Percentiles rank a stretch among this genome's conserved stretches.
Conservation (phyloP, 169 alveolate genomes). For the Hammondia hammondi region DNA sequence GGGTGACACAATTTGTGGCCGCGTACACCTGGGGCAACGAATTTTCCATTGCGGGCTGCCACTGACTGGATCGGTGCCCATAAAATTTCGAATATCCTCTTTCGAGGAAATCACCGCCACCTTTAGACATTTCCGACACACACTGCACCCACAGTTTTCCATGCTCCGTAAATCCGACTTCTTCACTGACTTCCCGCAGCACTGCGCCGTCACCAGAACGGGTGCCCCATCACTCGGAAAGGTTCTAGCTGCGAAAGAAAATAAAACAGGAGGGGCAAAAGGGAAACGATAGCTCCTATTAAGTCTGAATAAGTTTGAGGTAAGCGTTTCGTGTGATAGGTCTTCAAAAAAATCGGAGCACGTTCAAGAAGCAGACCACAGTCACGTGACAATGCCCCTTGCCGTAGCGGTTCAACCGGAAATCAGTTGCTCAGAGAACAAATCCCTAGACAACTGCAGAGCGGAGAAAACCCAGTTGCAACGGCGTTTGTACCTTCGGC, state of each 20-base stretch:
- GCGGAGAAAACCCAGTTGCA: too few relatives aligned
- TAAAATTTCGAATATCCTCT: conserved; percentile 27
- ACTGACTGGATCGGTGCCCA: conserved; percentile 12
- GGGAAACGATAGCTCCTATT: not conserved
- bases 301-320: too few relatives aligned
- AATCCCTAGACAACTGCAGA: too few relatives aligned
- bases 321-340: too few relatives aligned
- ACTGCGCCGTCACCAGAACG: conserved; percentile 24
- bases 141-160: conserved; percentile 26
- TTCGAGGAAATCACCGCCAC: not conserved
- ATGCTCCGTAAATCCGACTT: not conserved
- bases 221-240: conserved; percentile 13
- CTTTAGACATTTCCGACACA: conserved; percentile 25
- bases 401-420: too few relatives aligned
- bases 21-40: conserved; percentile 10
- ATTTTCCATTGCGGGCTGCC: conserved; percentile 23
- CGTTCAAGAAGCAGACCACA: too few relatives aligned
- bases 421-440: too few relatives aligned
- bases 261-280: not conserved
- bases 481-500: too few relatives aligned
- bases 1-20: not conserved
- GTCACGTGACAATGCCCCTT: too few relatives aligned
- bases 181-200: conserved; percentile 18
- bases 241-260: not conserved
- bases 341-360: too few relatives aligned